Evolutionary conservation across 208 protist species (phyloP).

Genomic region (Phytomonas sp.): DNA sequence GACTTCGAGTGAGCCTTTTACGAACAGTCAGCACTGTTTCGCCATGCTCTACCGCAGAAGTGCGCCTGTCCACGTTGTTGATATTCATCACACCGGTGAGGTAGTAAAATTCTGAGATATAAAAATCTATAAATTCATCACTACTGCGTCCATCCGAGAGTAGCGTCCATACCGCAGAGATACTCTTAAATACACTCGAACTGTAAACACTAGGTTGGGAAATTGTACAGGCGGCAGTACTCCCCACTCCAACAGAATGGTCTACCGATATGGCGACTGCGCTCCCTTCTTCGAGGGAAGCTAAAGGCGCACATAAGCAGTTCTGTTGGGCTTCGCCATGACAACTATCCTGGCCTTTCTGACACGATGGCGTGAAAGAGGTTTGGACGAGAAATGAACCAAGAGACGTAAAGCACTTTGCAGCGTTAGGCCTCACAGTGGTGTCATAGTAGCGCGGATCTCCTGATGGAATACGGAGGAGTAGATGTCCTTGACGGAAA

Average conservation of each 20-base stretch:
- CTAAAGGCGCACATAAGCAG: background rate
- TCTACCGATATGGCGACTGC: background rate
- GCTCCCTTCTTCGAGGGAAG: background rate
- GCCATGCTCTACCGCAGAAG: background rate
- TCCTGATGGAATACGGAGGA: slow-evolving; percentile 34
- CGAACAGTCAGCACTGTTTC: background rate
- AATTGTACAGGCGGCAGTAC: background rate
- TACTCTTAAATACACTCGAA: background rate
- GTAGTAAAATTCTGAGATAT: slow-evolving; percentile 51
- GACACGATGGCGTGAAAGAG: background rate
- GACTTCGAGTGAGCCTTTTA: background rate
- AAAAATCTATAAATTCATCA: slow-evolving; percentile 58
- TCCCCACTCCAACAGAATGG: background rate
- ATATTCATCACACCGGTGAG: slow-evolving; percentile 34
- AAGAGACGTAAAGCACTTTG: slow-evolving; percentile 26
- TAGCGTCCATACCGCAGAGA: slow-evolving; percentile 42
- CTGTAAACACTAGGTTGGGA: background rate
- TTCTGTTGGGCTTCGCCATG: background rate
- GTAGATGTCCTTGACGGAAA: slow-evolving; percentile 48
- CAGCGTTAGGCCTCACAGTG: slow-evolving; percentile 23
- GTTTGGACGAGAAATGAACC: slow-evolving; percentile 30
- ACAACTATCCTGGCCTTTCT: background rate
- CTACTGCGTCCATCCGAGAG: slow-evolving; percentile 51
- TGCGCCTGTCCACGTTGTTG: slow-evolving; percentile 21
- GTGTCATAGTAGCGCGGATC: slow-evolving; percentile 21